Base-by-base conservation (phyloP, 1,284 basidiomycete genomes). In the Cryptococcus depauperatus region DNA sequence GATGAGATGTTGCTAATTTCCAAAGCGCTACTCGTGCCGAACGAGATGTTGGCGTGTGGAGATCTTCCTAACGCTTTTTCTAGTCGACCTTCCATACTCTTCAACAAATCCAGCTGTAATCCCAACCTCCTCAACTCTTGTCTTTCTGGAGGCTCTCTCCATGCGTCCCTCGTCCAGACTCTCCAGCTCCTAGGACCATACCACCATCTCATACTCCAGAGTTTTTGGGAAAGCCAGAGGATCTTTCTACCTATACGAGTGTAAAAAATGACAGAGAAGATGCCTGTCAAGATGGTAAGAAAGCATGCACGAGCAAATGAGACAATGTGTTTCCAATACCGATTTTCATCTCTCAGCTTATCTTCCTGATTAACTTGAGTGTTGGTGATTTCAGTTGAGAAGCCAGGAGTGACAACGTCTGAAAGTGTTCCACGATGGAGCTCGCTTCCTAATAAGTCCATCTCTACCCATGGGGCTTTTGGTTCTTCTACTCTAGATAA, bases 181-280 rank as follows among this genome's bases (percentile, higher is more conserved):
- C 55, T 47, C 64, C 64, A 68, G 9, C 53, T 46, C n/a, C 66
- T 44, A 2, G 66, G 66, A 2, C 68, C 68, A 44, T 65, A 70
- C 65, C 64, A 68, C 66, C 68, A 68, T 28, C 64, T 46, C n/a
- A 41, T 30, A 11, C 48, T n/a, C 51, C 54, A 60, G 19, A 33
- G 44, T 8, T 40, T 51, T 16, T 46, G 48, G 5, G 28, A 23
- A 29, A 52, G 11, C 13, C 47, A 25, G 4, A 54, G 49, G 1
- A 42, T 16, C 35, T 50, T 54, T 28, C 57, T 46, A 0, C 62
- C 65, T 10, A 59, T 33, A 0, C 61, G 61, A 3, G 59, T 61
- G 4, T 57, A 47, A 11, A 61, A 41, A 16, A 68, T 19, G 1
- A 52, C 19, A 9, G 47, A 38, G 53, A 56, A 59, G 18, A 49